These are phyloP conservation scores for Cocos nucifera DNA, from an alignment of 176 grass and related monocot species.

Conservation along the genomic window DNA sequence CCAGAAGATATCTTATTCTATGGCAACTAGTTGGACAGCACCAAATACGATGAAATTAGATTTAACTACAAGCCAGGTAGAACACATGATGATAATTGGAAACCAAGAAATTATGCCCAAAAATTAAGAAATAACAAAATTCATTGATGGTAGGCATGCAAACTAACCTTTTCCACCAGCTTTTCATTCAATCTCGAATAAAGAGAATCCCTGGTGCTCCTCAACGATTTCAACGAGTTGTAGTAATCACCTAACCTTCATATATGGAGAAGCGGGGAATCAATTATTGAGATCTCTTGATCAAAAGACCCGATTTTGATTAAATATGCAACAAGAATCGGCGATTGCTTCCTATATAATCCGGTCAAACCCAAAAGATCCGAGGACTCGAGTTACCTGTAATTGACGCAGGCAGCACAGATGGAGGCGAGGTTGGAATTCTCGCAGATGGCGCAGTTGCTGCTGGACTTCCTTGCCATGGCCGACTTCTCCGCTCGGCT, in stretches of 20 bases:
- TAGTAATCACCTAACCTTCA: conserved; percentile 60
- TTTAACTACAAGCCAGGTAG: too few species aligned
- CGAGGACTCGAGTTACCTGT: conserved; percentile 21
- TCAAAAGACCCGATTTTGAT: not conserved
- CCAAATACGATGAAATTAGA: too few species aligned
- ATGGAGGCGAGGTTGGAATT: conserved; percentile 72
- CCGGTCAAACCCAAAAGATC: not conserved
- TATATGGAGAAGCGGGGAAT: conserved; percentile 1
- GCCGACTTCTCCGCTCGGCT: too few species aligned
- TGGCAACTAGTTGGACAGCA: too few species aligned
- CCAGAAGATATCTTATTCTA: too few species aligned
- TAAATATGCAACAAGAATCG: not conserved
- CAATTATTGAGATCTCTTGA: not conserved
- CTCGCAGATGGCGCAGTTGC: conserved; percentile 71
- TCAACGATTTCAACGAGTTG: conserved; percentile 36
- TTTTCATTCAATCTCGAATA: conserved; percentile 37
- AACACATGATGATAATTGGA: not conserved
- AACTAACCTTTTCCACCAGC: conserved; percentile 58
- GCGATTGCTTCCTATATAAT: not conserved
- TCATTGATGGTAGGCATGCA: not conserved
- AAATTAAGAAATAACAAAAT: not conserved
- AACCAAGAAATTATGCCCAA: conserved; percentile 5
- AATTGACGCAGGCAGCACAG: conserved; percentile 71
- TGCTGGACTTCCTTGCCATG: conserved; percentile 1
- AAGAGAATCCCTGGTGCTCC: conserved; percentile 49